phyloP scores from a whole-genome alignment of 1,139 yeast genomes.

The Lodderomyces jiufengensis region DNA sequence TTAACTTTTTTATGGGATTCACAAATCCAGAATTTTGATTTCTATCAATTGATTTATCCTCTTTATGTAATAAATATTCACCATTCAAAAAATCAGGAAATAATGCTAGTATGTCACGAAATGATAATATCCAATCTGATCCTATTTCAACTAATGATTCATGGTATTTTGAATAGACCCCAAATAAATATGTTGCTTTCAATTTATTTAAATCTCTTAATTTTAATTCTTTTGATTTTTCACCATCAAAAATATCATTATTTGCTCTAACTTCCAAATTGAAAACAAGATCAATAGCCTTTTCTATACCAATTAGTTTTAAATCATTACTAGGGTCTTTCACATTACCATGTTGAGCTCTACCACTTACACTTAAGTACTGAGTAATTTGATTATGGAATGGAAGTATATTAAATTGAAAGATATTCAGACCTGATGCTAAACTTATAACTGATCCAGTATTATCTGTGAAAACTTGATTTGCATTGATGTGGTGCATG shows the following conservation, averaged over 20 bases:
- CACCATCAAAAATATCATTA: constrained; percentile 8
- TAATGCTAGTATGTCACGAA: constrained; percentile 30
- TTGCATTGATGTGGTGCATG: constrained; percentile 30
- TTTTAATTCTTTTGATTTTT: constrained; percentile 29
- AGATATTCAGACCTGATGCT: constrained; percentile 26
- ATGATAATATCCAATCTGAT: constrained; percentile 41
- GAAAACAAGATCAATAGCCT: constrained; percentile 32
- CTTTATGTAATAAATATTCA: constrained; percentile 9
- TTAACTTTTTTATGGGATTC: constrained; percentile 27
- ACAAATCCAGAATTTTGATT: constrained; percentile 1
- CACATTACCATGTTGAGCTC: constrained; percentile 16
- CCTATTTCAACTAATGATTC: constrained; percentile 41
- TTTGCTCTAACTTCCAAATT: constrained; percentile 19
- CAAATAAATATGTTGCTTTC: constrained; percentile 34
- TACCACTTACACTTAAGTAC: constrained; percentile 26
- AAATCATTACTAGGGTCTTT: constrained; percentile 28
- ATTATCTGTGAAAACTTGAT: constrained; percentile 16
- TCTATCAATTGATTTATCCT: no score
- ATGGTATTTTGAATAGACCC: constrained; percentile 33
- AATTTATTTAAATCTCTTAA: constrained; percentile 32
- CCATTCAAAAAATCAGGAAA: constrained; percentile 43
- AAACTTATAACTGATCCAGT: constrained; percentile 20
- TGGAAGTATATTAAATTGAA: constrained; percentile 27
- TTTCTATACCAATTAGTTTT: constrained; percentile 34
- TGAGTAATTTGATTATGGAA: constrained; percentile 43